Base-by-base conservation (phyloP, 2,329 filamentous ascomycete genomes). In the Claviceps capensis region DNA sequence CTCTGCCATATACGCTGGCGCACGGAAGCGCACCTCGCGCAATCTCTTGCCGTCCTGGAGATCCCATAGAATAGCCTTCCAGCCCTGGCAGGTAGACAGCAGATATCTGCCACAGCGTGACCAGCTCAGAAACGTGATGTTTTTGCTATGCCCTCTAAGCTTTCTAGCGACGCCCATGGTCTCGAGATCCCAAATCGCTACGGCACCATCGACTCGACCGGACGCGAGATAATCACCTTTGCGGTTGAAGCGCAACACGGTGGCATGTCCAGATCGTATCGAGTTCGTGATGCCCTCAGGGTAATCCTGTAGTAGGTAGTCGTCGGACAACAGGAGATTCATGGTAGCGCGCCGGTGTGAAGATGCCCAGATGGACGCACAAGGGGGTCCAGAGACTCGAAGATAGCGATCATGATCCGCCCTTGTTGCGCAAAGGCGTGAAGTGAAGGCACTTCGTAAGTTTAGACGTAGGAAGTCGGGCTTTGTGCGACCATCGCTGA, bases 61-160 rank as follows among this genome's bases (percentile, higher is more conserved):
- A 67, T 98, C 93, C 93, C 93, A 98, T 0, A 98, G 76, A 49
- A 95, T 89, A 56, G 86, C 90, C 69, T 94, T 95, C 87, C 91
- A 97, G 62, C 95, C 93, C 66, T 96, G 88, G 45, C 89, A 95
- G 11, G 89, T 87, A 53, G 88, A 95, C 53, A 98, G 78, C 50
- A 98, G 75, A 68, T 95, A 97, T 58, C 88, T 80, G 26, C 93
- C 91, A 69, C 89, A 88, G 60, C 85, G 79, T 50, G 91, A 96
- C 93, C 93, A 98, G 72, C 90, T 95, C 54, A 98, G 69, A 49
- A 88, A 95, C 60, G 95, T 91, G 53, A 98, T 90, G 65, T 93
- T 91, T 63, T 88, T 84, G 49, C 87, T 95, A 69, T 98, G 93
- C 13, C 91, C 93, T 58, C 88, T 82, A 57, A 98, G 74, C 70